Evolutionary conservation across 2,329 filamentous ascomycete genomes (phyloP).

Genomic region (Periconia macrospinosa): DNA sequence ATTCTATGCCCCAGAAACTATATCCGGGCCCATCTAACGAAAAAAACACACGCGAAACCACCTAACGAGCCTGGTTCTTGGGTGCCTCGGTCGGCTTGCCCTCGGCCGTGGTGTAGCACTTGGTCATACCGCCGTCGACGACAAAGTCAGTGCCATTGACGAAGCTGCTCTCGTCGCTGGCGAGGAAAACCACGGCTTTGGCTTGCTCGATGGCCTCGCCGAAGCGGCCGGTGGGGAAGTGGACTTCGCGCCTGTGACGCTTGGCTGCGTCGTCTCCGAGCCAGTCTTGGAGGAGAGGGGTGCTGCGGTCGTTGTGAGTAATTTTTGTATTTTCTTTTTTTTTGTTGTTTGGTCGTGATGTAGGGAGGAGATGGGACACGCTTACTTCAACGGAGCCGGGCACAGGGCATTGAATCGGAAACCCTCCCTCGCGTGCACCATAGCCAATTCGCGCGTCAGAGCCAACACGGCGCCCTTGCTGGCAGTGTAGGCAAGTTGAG

Average conservation of each 20-base stretch:
- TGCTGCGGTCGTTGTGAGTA: constrained; percentile 52
- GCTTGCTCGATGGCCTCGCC: constrained; percentile 94
- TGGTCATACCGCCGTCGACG: constrained; percentile 94
- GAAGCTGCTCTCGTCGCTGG: constrained; percentile 85
- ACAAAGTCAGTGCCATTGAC: constrained; percentile 92
- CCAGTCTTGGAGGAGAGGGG: constrained; percentile 89
- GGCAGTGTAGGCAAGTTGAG: constrained; percentile 89
- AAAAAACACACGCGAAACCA: background rate
- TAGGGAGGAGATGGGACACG: constrained; percentile 2
- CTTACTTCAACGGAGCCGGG: constrained; percentile 81
- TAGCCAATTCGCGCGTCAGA: constrained; percentile 85
- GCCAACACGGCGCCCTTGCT: constrained; percentile 92
- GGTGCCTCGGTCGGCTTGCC: constrained; percentile 59
- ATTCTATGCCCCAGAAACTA: background rate
- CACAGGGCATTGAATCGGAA: constrained; percentile 90
- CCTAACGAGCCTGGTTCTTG: constrained; percentile 48
- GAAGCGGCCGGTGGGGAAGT: constrained; percentile 86
- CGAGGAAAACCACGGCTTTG: constrained; percentile 83
- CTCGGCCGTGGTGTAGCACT: constrained; percentile 73
- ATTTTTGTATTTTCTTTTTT: background rate
- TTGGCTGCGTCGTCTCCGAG: constrained; percentile 84
- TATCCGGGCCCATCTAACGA: background rate
- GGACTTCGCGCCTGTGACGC: constrained; percentile 79
- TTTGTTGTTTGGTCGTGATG: background rate
- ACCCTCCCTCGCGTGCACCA: constrained; percentile 87